Conservation (phyloP, 345 rosid species). For the Pugionium cornutum region DNA sequence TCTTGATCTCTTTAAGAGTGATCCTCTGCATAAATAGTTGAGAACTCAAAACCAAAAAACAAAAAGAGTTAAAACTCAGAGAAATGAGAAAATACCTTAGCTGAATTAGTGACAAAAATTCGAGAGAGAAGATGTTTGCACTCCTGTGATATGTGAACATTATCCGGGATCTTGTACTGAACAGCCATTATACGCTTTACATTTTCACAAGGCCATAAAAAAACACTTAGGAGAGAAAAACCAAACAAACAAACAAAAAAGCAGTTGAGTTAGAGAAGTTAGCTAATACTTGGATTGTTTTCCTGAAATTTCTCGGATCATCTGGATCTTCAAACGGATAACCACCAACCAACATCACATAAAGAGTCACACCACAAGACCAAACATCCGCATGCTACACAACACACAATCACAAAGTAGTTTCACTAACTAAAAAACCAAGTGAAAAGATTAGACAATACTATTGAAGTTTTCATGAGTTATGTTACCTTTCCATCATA, state of each 20-base stretch:
- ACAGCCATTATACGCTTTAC: slow-evolving; percentile 81
- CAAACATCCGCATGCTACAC: slow-evolving; percentile 87
- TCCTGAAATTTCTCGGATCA: slow-evolving; percentile 87
- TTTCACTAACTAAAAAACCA: neutral
- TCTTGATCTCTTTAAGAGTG: slow-evolving; percentile 73
- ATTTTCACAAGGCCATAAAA: neutral
- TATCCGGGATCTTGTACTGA: slow-evolving; percentile 84
- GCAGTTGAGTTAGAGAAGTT: neutral
- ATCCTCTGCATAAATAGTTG: slow-evolving; percentile 54
- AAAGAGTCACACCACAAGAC: slow-evolving; percentile 96
- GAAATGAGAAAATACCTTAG: slow-evolving; percentile 50
- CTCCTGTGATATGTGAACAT: slow-evolving; percentile 46
- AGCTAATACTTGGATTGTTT: slow-evolving; percentile 72
- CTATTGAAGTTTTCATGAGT: slow-evolving; percentile 4
- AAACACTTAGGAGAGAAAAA: neutral
- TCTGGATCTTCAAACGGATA: slow-evolving; percentile 90
- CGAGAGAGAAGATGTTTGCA: too few species aligned
- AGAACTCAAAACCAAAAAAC: neutral
- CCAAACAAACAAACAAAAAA: neutral
- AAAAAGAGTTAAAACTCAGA: neutral
- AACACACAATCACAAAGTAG: slow-evolving; percentile 19
- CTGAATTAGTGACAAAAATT: slow-evolving; percentile 23
- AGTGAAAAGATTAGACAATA: slow-evolving; percentile 6
- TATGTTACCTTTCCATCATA: slow-evolving; percentile 74
- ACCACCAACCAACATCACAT: slow-evolving; percentile 91